Evolutionary conservation across 345 rosid genomes (phyloP), one percentile per base, ranked within the genome.

Genomic region (Eucalyptus curtisii): DNA sequence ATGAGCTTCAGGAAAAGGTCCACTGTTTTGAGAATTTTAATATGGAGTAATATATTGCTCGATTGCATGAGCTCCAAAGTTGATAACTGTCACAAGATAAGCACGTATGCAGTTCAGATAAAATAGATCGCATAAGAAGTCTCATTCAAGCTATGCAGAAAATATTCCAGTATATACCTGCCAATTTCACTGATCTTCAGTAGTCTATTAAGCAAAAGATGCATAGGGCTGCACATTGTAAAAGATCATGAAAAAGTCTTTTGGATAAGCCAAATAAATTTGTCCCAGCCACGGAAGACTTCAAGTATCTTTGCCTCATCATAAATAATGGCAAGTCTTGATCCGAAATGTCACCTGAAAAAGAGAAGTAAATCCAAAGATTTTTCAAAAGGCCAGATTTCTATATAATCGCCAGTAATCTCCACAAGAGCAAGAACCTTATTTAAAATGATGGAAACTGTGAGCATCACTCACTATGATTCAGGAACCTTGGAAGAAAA

Each of bases 401-500:
- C 82, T 19, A 20, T 76, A 76, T 40, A 10, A 44, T 93, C 88
- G 90, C 93, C 94, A 91, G 68, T 91, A 91, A 76, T 93, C 92
- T 55, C 92, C 89, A 40, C 94, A 93, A 85, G 94, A 91, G 89
- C 95, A 93, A 81, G 61, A 79, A 82, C 94, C 91, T 27, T 89
- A 88, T 85, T 90, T 89, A 86, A 92, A 92, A 49, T 92, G 94
- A 91, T 91, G 92, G 87, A 92, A 93, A 48, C 92, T 89, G 87
- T 89, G 90, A 42, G 93, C 89, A 89, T 93, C 95, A 86, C 95
- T 91, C 24, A 90, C 90, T 27, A 92, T 88, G 79, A 93, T 93
- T 80, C 92, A 93, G 85, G 91, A 91, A 14, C 82, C 76, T 89
- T 88, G 71, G 94, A 92, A 40, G 91, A 90, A 61, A 92, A 91